A percentile compares a stretch with the other conserved stretches of the same genome.
phyloP scores from a whole-genome alignment of 805 yeast species.

The Tetrapisispora fleetii region DNA sequence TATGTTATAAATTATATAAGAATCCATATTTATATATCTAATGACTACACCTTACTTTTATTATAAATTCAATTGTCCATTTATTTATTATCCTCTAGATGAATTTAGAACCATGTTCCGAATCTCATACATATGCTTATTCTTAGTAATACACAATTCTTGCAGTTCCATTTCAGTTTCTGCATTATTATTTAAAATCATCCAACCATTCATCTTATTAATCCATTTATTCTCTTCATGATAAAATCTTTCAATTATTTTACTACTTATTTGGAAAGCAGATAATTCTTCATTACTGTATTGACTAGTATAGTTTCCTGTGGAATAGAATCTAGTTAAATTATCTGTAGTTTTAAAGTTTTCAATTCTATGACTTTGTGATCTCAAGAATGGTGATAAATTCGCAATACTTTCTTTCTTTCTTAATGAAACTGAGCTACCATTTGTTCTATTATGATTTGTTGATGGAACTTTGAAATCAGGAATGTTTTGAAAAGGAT shows the following conservation, averaged over 20 bases:
- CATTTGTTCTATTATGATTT: background rate
- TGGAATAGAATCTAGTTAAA: background rate
- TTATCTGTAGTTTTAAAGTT: background rate
- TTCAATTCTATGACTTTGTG: constrained; percentile 16
- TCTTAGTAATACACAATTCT: constrained; percentile 11
- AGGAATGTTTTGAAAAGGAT: constrained; percentile 24
- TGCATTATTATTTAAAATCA: constrained; percentile 11
- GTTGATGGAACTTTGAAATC: constrained; percentile 11
- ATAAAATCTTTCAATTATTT: constrained; percentile 21
- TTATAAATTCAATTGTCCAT: background rate
- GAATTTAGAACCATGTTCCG: constrained; percentile 29
- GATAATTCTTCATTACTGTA: background rate
- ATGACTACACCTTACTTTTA: background rate
- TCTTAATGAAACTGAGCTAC: background rate
- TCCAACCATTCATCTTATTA: constrained; percentile 26
- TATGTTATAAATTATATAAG: background rate
- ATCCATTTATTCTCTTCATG: constrained; percentile 29
- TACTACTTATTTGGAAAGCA: constrained; percentile 5
- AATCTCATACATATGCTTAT: constrained; percentile 27
- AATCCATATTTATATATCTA: background rate
- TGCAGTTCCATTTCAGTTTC: constrained; percentile 7
- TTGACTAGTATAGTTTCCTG: background rate
- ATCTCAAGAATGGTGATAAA: constrained; percentile 16
- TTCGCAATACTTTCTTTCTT: background rate
- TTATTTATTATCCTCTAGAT: constrained; percentile 12